A percentile compares a stretch with the other conserved stretches of the same genome.
phyloP scores from a whole-genome alignment of 2,329 filamentous ascomycete species.

The Trichoderma arundinaceum region DNA sequence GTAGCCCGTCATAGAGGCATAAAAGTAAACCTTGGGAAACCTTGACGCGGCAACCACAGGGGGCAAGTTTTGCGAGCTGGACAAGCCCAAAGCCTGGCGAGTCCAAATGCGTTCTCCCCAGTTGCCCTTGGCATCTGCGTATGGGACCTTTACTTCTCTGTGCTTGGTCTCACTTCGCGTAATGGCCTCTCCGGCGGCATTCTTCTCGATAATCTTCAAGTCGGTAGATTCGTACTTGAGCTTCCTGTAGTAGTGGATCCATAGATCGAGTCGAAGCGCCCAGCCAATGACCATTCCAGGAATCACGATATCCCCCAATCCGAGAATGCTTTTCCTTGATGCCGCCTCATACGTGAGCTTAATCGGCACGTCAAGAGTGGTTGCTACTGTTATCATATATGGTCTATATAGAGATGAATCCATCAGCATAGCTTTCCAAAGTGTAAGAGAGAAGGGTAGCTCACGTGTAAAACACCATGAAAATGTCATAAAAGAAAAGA shows the following conservation, averaged over 20 bases:
- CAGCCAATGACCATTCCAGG: conserved; percentile 90
- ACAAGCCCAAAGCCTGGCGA: conserved; percentile 40
- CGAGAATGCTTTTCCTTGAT: conserved; percentile 78
- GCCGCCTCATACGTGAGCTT: conserved; percentile 80
- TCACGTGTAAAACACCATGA: conserved; percentile 85
- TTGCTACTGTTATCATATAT: conserved; percentile 87
- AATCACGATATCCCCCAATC: conserved; percentile 91
- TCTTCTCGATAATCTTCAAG: conserved; percentile 45
- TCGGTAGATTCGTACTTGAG: conserved; percentile 54
- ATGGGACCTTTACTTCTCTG: conserved; percentile 58
- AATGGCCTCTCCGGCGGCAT: conserved; percentile 42
- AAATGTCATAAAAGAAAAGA: conserved; percentile 93
- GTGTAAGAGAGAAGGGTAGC: conserved; percentile 40
- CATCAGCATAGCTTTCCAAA: conserved; percentile 34
- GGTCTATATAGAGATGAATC: conserved; percentile 54
- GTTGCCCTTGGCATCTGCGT: conserved; percentile 66
- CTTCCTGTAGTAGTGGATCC: conserved; percentile 77
- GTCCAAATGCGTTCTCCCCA: conserved; percentile 91
- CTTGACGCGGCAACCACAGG: conserved; percentile 47
- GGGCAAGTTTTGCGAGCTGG: conserved; percentile 38
- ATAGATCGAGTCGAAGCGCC: conserved; percentile 89
- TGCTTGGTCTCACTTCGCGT: conserved; percentile 49
- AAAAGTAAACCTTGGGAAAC: conserved; percentile 88
- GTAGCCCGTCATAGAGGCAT: conserved; percentile 78
- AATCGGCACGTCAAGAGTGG: conserved; percentile 86